phyloP scores from a whole-genome alignment of 2,329 filamentous ascomycete genomes.

The Tolypocladium paradoxum region DNA sequence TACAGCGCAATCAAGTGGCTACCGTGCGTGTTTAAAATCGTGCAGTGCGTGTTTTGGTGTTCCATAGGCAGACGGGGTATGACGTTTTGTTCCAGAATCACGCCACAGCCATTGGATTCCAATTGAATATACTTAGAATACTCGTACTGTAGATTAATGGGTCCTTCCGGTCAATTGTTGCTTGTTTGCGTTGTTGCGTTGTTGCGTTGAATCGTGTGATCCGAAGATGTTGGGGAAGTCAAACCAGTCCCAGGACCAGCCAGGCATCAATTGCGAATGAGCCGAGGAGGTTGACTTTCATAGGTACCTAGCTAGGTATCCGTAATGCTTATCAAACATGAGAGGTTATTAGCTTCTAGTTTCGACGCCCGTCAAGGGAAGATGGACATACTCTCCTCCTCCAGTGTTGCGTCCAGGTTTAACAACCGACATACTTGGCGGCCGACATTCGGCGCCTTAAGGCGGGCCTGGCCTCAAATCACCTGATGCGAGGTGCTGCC shows the following conservation, averaged over 20 bases:
- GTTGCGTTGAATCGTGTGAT: neutral
- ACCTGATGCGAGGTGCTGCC: neutral
- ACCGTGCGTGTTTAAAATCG: too few species aligned
- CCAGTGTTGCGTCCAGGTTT: neutral
- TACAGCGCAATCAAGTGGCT: too few species aligned
- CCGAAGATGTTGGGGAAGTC: too few species aligned
- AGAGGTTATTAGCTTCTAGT: too few species aligned
- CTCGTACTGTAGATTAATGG: too few species aligned
- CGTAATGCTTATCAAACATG: too few species aligned
- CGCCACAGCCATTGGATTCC: neutral
- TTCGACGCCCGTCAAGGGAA: neutral
- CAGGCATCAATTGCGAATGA: neutral
- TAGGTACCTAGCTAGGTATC: too few species aligned
- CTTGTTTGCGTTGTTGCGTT: neutral
- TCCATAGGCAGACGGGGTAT: too few species aligned
- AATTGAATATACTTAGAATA: too few species aligned
- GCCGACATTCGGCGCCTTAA: neutral
- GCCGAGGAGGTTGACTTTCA: neutral
- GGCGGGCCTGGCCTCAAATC: neutral
- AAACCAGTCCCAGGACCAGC: neutral
- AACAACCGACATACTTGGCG: neutral
- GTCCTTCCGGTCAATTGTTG: too few species aligned
- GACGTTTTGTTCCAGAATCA: neutral
- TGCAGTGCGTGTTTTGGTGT: too few species aligned
- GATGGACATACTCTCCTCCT: neutral